Base-by-base conservation (phyloP, 306 rosid genomes). In the Dryas octopetala region DNA sequence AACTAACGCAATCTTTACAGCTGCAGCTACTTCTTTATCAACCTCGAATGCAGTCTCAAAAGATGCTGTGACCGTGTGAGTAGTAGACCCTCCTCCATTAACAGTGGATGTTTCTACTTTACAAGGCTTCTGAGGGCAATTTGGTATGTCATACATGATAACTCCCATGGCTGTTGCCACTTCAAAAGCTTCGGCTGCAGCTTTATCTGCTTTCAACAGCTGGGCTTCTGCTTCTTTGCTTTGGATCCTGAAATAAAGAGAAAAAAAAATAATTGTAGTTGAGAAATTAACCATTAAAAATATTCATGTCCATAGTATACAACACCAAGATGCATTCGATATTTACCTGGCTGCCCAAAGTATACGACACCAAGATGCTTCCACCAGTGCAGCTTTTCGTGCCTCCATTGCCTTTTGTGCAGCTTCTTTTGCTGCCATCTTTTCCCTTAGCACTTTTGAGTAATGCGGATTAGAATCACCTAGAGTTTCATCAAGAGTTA, bases 311-410 rank as follows among this genome's bases (percentile, higher is more conserved):
- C 40, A 55, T 62, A 95, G 89, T 79, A 90, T 92, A 65, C 96
- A 86, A 82, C 99, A 95, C 99, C 99, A 92, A 71, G 16, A 45
- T 11, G 48, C 49, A 64, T 50, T 38, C 41, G 19, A 28, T 54
- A 7, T 26, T 14, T 17, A 95, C 98, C 97, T 78, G 32, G 97
- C 88, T 71, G 99, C 97, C 79, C 83, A 78, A 28, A 95, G 89
- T 79, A 90, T 92, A 62, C 96, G 87, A 82, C 99, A 95, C 99
- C 99, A 92, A 71, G 97, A 95, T 61, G 99, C 93, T 87, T 95
- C 99, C 47, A 92, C 97, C 77, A 92, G 67, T 32, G 99, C 97
- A 19, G 90, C 93, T 83, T 88, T 92, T 66, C 90, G 97, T 74
- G 96, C 90, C 82, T 86, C 91, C 83, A 92, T 85, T 53, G 96